phyloP scores from a whole-genome alignment of 108 stramenopile genomes.

The Cylindrotheca closterium region DNA sequence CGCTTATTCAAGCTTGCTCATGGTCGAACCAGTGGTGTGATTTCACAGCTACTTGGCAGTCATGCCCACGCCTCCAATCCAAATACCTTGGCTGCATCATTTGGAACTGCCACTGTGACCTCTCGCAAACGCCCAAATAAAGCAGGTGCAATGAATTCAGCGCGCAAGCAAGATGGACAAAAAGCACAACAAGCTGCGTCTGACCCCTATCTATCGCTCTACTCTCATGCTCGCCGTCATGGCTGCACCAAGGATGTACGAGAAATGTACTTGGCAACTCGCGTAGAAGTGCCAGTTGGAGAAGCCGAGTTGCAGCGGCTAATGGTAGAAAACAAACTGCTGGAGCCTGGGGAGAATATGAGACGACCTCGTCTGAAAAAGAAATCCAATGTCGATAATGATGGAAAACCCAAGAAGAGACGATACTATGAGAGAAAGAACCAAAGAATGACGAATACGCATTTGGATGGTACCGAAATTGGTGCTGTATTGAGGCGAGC shows the following conservation, averaged over 20 bases:
- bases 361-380: constrained; percentile 63
- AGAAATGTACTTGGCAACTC: constrained; percentile 69
- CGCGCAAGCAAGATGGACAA: constrained; percentile 27
- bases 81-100: constrained; percentile 45
- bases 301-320: constrained; percentile 61
- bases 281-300: constrained; percentile 48
- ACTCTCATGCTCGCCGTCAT: constrained; percentile 76
- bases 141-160: not conserved
- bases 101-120: constrained; percentile 28
- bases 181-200: constrained; percentile 52
- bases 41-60: constrained; percentile 54
- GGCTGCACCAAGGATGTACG: constrained; percentile 87
- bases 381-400: constrained; percentile 73
- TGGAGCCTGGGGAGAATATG: constrained; percentile 80
- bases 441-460: constrained; percentile 86
- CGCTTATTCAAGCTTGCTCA: constrained; percentile 54
- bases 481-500: constrained; percentile 69
- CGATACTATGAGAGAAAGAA: constrained; percentile 84
- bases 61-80: constrained; percentile 74
- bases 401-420: constrained; percentile 84
- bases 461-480: constrained; percentile 80
- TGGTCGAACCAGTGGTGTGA: constrained; percentile 47
- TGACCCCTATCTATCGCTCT: constrained; percentile 59
- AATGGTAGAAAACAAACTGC: constrained; percentile 64
- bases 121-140: constrained; percentile 46